Evolutionary conservation across 306 rosid species (phyloP), one percentile per base, ranked within the genome.

Genomic region (Cotoneaster glaucophyllus): DNA sequence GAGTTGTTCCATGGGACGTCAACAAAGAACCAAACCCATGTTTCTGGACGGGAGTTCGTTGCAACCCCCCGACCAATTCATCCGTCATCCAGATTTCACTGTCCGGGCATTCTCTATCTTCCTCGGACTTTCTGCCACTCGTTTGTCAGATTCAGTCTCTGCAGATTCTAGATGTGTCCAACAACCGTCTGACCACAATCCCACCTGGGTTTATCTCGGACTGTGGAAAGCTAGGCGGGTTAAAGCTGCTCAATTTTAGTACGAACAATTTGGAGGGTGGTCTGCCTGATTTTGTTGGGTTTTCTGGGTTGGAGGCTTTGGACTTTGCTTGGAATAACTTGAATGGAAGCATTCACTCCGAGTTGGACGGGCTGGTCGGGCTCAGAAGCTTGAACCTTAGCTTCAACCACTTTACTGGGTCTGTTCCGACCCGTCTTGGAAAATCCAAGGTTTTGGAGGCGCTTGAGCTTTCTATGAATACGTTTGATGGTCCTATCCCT

Each of bases 261-360:
- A 0, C 0, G 18, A 95, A 89, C 81, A 6, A 4, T 32, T 68
- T 95, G 72, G 19, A 0, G 2, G 86, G 88, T 73, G 0, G 10
- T 78, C 83, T 95, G 66, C 97, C 97, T 28, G 19, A 52, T 44
- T 89, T 90, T 82, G 76, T 0, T 44, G 91, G 98, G 63, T 95
- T 89, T 82, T 18, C 19, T 29, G 82, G 39, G 37, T 81, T 95
- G 89, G 86, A 92, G 77, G 3, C 63, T 44, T 80, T 92, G 69
- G 97, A 95, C 79, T 78, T 95, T 71, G 83, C 97, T 84, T 79
- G 44, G 76, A 92, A 95, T 84, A 0, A 0, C 0, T 65, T 92
- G 34, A 3, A 0, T 26, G 96, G 91, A 37, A 73, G 0, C 39
- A 68, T 92, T 68, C 43, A 3, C 72, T 62, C 37, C 4, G 37